phyloP scores from a whole-genome alignment of 345 rosid genomes.

The Abelmoschus esculentus region DNA sequence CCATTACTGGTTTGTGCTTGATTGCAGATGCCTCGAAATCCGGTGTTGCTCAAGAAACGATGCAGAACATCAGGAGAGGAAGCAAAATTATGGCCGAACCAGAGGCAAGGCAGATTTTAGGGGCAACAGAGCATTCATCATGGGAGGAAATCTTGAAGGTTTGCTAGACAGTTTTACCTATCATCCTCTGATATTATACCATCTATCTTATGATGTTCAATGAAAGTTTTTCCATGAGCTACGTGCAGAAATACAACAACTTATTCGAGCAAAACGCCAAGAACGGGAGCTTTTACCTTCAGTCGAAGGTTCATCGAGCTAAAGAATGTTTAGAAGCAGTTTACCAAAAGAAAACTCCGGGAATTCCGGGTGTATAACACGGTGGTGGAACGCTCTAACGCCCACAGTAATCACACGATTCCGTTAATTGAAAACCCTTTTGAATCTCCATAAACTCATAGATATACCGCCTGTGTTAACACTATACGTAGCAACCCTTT shows the following conservation, averaged over 20 bases:
- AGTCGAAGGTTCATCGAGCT: slow-evolving; percentile 63
- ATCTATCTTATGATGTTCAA: background rate
- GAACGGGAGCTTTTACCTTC: slow-evolving; percentile 57
- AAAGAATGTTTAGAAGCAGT: slow-evolving; percentile 57
- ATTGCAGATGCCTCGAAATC: slow-evolving; percentile 52
- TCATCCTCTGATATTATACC: background rate
- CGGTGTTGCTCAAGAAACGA: slow-evolving; percentile 46
- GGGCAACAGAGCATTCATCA: slow-evolving; percentile 41
- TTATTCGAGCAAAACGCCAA: slow-evolving; percentile 56
- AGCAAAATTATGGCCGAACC: slow-evolving; percentile 37
- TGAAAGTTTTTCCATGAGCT: background rate
- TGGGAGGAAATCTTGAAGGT: slow-evolving; percentile 55
- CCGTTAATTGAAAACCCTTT: background rate
- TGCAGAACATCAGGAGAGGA: slow-evolving; percentile 40
- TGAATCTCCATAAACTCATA: too few relatives aligned
- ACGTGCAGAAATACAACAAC: slow-evolving; percentile 45
- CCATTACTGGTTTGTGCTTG: background rate
- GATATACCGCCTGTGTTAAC: too few relatives aligned
- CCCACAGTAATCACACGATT: background rate
- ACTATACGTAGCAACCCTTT: too few relatives aligned
- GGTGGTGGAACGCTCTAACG: background rate
- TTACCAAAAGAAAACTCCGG: slow-evolving; percentile 26
- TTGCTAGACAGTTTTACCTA: slow-evolving; percentile 2
- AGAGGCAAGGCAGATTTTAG: slow-evolving; percentile 59
- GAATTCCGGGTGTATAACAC: background rate